phyloP scores from a whole-genome alignment of 2,329 filamentous ascomycete species.

The Taxawa tesnikishii region DNA sequence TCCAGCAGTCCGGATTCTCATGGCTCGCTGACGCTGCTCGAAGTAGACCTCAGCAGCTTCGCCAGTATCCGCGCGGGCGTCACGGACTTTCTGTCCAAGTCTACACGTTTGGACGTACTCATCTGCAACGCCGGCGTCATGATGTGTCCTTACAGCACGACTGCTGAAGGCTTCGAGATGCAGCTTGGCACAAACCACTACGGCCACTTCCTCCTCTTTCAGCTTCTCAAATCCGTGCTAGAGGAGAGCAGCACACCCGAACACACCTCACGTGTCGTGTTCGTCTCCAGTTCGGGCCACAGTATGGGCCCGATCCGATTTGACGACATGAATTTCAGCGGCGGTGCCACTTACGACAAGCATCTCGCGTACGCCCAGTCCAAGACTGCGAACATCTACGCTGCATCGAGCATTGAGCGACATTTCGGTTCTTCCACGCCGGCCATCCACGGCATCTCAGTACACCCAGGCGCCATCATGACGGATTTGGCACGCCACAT shows the following conservation, averaged over 20 bases:
- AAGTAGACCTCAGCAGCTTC: constrained; percentile 20
- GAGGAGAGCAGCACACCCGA: constrained; percentile 24
- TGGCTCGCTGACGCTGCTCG: constrained; percentile 11
- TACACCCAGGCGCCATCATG: constrained; percentile 35
- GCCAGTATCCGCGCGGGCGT: constrained; percentile 20
- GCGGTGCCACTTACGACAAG: constrained; percentile 11
- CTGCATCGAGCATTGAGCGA: constrained; percentile 41
- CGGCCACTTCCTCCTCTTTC: constrained; percentile 41
- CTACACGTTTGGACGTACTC: constrained; percentile 23
- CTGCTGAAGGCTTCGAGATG: constrained; percentile 35
- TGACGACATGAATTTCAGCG: constrained; percentile 19
- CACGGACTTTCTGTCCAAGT: constrained; percentile 20
- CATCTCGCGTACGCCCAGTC: constrained; percentile 31
- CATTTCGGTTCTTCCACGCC: constrained; percentile 26
- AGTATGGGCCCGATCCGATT: constrained; percentile 14
- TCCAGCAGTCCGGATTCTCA: constrained; percentile 6
- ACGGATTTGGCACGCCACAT: constrained; percentile 10
- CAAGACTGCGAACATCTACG: constrained; percentile 41
- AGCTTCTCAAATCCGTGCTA: constrained; percentile 35
- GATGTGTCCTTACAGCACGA: constrained; percentile 22
- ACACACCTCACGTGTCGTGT: constrained; percentile 36
- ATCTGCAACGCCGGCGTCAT: constrained; percentile 37
- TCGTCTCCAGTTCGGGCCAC: constrained; percentile 33
- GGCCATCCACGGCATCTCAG: constrained; percentile 30
- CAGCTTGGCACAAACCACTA: constrained; percentile 45